These are phyloP conservation scores for Colletotrichum horii DNA, from an alignment of 2,329 filamentous ascomycete species.

Conservation along the genomic window DNA sequence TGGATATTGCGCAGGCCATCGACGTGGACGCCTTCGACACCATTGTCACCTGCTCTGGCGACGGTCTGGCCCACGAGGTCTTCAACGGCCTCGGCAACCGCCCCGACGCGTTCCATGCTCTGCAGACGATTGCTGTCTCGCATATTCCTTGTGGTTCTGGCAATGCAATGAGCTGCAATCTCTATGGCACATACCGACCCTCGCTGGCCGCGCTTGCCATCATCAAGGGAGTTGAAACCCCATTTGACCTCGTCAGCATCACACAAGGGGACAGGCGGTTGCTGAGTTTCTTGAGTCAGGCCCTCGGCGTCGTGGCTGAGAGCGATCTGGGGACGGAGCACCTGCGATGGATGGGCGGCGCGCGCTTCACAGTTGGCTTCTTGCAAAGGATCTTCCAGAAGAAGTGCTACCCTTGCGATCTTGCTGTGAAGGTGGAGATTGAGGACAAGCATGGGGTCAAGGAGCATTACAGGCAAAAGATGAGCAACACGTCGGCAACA, in stretches of 20 bases:
- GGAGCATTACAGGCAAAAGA: conserved; percentile 68
- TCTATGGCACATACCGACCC: conserved; percentile 80
- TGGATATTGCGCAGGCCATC: conserved; percentile 75
- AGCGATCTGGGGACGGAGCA: conserved; percentile 89
- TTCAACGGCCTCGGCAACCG: conserved; percentile 90
- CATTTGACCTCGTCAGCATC: conserved; percentile 85
- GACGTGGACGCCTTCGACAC: conserved; percentile 85
- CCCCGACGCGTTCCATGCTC: conserved; percentile 73
- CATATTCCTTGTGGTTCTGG: conserved; percentile 93
- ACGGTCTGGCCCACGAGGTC: conserved; percentile 89
- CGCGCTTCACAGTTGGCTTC: conserved; percentile 86
- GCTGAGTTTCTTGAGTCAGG: conserved; percentile 89
- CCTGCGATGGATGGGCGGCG: conserved; percentile 89
- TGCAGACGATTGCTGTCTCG: conserved; percentile 79
- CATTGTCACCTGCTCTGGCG: conserved; percentile 87
- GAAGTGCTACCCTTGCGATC: conserved; percentile 85
- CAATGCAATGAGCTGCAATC: conserved; percentile 90
- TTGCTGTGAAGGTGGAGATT: conserved; percentile 84
- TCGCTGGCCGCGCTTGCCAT: conserved; percentile 81
- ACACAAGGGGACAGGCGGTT: conserved; percentile 79
- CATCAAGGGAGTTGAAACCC: conserved; percentile 85
- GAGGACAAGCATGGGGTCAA: conserved; percentile 77
- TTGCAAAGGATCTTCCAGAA: conserved; percentile 77
- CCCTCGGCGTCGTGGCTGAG: conserved; percentile 89
- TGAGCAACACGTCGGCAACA: conserved; percentile 35